These are phyloP conservation scores for Antitrichia curtipendula DNA, from an alignment of 225 moss, liverwort and hornwort species.

Conservation along the genomic window DNA sequence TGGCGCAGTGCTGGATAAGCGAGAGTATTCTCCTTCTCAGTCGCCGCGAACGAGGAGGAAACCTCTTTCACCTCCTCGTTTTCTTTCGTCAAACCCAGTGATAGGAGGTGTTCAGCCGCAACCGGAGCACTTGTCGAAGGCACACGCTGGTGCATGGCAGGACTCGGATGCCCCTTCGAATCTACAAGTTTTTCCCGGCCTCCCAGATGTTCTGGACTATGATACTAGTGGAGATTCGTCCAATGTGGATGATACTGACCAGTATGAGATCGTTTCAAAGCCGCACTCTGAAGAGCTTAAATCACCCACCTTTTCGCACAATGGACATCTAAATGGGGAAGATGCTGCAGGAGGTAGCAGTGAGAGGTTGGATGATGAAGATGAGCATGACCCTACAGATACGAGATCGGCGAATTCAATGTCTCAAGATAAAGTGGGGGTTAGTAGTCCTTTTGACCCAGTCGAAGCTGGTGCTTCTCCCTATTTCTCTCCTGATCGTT, in stretches of 20 bases:
- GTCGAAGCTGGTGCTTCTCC: not conserved
- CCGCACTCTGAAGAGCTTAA: constrained; percentile 26
- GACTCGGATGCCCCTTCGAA: constrained; percentile 12
- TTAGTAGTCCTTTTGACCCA: not conserved
- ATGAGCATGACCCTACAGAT: not conserved
- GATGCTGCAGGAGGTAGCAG: not conserved
- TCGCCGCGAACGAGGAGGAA: not conserved
- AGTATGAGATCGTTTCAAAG: constrained; percentile 9
- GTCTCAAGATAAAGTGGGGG: not conserved
- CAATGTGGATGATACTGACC: constrained; percentile 53
- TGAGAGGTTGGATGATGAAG: not conserved
- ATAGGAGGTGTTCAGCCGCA: not conserved
- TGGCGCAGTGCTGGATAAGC: not conserved
- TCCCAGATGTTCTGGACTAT: constrained; percentile 29
- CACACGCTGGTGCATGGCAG: not conserved
- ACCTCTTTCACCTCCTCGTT: constrained; percentile 16
- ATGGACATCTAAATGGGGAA: not conserved
- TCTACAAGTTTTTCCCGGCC: constrained; percentile 34
- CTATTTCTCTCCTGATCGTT: constrained; percentile 2
- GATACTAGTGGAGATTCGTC: constrained; percentile 73
- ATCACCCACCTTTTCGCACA: not conserved
- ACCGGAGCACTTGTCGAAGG: constrained; percentile 5
- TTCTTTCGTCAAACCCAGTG: not conserved
- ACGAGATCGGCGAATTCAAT: not conserved
- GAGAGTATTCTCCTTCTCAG: not conserved